A percentile compares a stretch with the other conserved stretches of the same genome.
phyloP scores from a whole-genome alignment of 257 asterid species.

The Apocynum venetum region DNA sequence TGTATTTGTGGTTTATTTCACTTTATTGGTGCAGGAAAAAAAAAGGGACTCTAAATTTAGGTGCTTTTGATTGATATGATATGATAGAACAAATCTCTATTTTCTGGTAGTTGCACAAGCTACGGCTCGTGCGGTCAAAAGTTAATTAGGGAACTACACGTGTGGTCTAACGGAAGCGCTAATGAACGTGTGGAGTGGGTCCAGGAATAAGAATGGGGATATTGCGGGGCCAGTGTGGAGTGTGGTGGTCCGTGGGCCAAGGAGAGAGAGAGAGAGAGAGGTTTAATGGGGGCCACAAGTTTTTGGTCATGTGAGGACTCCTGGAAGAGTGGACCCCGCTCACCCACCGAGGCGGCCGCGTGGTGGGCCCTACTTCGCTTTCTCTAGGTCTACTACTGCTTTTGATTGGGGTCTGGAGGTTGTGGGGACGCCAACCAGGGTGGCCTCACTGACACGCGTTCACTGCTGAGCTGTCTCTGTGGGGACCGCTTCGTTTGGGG shows the following conservation, averaged over 20 bases:
- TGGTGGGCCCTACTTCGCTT: constrained; percentile 26
- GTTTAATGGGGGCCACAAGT: constrained; percentile 19
- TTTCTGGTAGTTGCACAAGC: neutral
- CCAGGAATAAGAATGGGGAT: constrained; percentile 8
- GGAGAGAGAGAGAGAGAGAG: neutral
- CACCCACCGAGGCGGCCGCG: constrained; percentile 25
- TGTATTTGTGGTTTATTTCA: too few relatives aligned
- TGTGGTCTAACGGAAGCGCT: constrained; percentile 7
- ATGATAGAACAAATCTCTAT: too few relatives aligned
- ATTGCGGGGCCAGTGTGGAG: neutral
- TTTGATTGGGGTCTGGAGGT: neutral
- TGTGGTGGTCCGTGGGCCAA: constrained; percentile 14
- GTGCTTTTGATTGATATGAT: too few relatives aligned
- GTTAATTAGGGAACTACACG: constrained; percentile 17
- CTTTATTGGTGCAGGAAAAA: too few relatives aligned
- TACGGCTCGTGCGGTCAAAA: constrained; percentile 27
- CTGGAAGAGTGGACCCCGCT: constrained; percentile 25
- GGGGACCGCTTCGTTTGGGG: constrained; percentile 9
- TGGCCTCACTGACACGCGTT: neutral
- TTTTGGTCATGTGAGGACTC: constrained; percentile 18
- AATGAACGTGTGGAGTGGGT: constrained; percentile 32
- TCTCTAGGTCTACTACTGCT: constrained; percentile 14
- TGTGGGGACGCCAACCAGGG: neutral
- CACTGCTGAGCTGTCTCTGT: neutral
- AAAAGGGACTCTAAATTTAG: too few relatives aligned